phyloP scores from a whole-genome alignment of 345 rosid species.

The Zanthoxylum bungeanum region DNA sequence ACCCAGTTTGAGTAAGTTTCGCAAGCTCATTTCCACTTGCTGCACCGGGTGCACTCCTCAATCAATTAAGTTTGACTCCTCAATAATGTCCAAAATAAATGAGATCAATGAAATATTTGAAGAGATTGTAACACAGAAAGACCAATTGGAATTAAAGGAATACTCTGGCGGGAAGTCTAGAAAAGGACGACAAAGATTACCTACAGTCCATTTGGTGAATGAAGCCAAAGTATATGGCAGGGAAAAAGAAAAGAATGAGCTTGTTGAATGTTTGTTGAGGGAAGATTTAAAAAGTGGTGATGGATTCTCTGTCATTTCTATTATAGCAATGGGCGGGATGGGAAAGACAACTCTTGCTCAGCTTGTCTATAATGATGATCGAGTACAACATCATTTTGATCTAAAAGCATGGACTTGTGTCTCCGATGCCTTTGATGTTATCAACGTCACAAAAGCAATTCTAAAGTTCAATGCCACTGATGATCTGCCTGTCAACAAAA shows the following conservation, averaged over 20 bases:
- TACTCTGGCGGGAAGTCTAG: no score
- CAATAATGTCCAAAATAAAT: not conserved
- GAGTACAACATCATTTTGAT: conserved; percentile 5
- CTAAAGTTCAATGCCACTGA: not conserved
- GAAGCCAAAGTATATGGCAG: conserved; percentile 22
- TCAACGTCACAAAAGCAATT: not conserved
- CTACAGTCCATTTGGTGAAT: conserved; percentile 12
- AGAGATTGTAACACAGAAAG: not conserved
- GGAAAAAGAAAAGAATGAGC: conserved; percentile 8
- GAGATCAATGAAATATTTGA: conserved; percentile 3
- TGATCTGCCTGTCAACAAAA: rapidly evolving
- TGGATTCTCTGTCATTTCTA: conserved; percentile 11
- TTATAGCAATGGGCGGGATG: conserved; percentile 21
- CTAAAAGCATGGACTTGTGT: conserved; percentile 15
- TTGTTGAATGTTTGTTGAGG: not conserved
- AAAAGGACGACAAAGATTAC: not conserved
- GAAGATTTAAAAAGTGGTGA: not conserved
- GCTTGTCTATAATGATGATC: conserved; percentile 16
- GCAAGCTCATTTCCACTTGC: not conserved
- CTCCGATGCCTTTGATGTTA: conserved; percentile 7
- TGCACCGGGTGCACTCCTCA: not conserved
- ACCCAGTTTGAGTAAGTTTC: not conserved
- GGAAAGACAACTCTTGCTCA: conserved; percentile 26
- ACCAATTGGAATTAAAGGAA: not conserved
- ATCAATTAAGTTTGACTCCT: not conserved